These are phyloP conservation scores for Podila epicladia DNA, from an alignment of 192 early-diverging fungal species.

Conservation along the genomic window DNA sequence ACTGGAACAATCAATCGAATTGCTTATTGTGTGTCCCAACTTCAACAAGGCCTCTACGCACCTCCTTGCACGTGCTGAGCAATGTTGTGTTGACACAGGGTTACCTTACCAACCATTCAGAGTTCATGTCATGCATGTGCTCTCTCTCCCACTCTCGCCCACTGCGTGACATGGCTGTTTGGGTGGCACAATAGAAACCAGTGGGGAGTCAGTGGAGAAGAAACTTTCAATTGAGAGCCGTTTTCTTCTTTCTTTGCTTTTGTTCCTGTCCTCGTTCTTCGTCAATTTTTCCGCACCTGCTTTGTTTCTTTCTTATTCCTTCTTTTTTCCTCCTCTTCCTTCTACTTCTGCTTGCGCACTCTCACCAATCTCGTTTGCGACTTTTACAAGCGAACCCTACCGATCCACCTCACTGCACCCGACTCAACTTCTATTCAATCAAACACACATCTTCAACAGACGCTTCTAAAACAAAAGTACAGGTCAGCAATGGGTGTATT, in stretches of 20 bases:
- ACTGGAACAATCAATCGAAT: no score
- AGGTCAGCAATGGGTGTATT: conserved; percentile 38
- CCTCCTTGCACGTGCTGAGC: no score
- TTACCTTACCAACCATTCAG: no score
- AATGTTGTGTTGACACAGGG: no score
- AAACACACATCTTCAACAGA: background rate
- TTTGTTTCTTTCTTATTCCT: background rate
- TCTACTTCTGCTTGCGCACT: background rate
- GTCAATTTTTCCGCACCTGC: background rate
- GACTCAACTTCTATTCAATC: background rate
- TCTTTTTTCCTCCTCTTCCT: background rate
- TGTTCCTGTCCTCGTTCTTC: background rate
- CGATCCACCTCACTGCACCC: background rate
- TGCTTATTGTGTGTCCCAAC: no score
- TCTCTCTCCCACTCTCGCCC: no score
- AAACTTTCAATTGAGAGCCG: conserved; percentile 1
- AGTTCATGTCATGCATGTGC: no score
- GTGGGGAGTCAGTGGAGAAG: conserved; percentile 2
- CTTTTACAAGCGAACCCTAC: background rate
- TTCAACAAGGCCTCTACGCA: no score
- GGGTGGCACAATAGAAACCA: no score
- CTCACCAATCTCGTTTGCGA: background rate
- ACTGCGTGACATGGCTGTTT: no score
- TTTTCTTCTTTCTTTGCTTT: background rate
- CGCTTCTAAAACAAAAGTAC: background rate